Evolutionary conservation across 208 protist genomes (phyloP), one percentile per base, ranked within the genome.

Genomic region (Trypanosomatidae sp.): DNA sequence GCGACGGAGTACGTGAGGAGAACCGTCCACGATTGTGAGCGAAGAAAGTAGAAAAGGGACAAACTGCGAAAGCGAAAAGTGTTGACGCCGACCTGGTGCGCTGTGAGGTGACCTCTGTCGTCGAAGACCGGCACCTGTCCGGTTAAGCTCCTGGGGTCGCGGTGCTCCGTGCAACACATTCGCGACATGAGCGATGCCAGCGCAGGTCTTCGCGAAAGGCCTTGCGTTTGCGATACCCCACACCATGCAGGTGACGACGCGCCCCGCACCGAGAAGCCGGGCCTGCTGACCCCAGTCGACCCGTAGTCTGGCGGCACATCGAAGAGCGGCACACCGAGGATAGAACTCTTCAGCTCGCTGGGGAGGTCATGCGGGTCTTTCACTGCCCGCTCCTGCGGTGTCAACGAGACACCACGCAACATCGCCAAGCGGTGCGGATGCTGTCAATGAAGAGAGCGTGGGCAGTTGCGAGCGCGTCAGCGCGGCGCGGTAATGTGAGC

Each of bases 11-110:
- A 85, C 19, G 80, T 79, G 22, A 94, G 64, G 33, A 96, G 76
- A 22, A 53, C 64, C 47, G 47, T 62, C 91, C 89, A 96, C 44
- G 86, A 67, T 55, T 83, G 81, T 1, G 88, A 80, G 33, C 85
- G 91, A 17, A 96, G 68, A 28, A 79, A 72, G 72, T 94, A 90
- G 62, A 96, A 96, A 47, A 90, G 62, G 2, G 88, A 85, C 12
- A 89, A 74, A 13, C 77, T 79, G n/a, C 85, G 86, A 60, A 96
- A 93, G 30, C 82, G 80, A 68, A 93, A 92, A 0, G 74, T 83
- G 69, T 87, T 79, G 33, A 94, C 84, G 17, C 91, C 91, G n/a
- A 79, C 75, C 58, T 94, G 86, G 30, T 71, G 65, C 10, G 79
- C 82, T 0, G 80, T 90, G 44, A 96, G 68, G 59, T 79, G 79